phyloP scores from a whole-genome alignment of 768 basidiomycete genomes.

The Mycena rosella region DNA sequence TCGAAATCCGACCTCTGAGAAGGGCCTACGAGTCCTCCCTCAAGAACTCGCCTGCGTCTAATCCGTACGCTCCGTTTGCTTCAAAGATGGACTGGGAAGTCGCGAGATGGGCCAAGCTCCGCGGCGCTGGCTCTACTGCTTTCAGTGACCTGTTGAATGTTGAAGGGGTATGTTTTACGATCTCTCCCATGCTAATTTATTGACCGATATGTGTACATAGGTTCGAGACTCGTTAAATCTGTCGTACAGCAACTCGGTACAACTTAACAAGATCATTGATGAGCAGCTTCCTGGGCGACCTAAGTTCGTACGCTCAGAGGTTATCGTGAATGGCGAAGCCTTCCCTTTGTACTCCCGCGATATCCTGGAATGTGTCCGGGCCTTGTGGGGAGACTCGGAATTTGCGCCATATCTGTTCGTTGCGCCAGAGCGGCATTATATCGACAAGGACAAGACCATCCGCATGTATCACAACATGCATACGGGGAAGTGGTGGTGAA shows the following conservation, averaged over 20 bases:
- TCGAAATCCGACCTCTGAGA: not conserved
- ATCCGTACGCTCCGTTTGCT: not conserved
- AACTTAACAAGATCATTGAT: not conserved
- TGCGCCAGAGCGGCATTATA: conserved; percentile 46
- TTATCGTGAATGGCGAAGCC: conserved; percentile 39
- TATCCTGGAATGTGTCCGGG: conserved; percentile 45
- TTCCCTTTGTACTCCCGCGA: conserved; percentile 44
- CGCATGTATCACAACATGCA: conserved; percentile 48
- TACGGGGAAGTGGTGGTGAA: conserved; percentile 37
- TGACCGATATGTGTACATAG: not conserved
- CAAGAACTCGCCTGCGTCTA: not conserved
- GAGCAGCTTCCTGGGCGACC: conserved; percentile 13
- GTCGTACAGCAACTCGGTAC: not conserved
- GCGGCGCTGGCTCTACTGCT: not conserved
- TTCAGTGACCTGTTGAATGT: not conserved
- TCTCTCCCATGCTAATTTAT: too few species aligned
- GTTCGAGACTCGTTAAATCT: not conserved
- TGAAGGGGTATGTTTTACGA: not conserved
- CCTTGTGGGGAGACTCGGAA: conserved; percentile 45
- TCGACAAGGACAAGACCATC: conserved; percentile 33
- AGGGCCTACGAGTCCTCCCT: not conserved
- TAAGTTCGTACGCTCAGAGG: conserved; percentile 29
- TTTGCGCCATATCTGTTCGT: conserved; percentile 41
- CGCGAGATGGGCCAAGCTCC: not conserved
- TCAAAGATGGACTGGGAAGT: not conserved